Conservation (phyloP, 2,329 filamentous ascomycete genomes). For the Seiridium cupressi region DNA sequence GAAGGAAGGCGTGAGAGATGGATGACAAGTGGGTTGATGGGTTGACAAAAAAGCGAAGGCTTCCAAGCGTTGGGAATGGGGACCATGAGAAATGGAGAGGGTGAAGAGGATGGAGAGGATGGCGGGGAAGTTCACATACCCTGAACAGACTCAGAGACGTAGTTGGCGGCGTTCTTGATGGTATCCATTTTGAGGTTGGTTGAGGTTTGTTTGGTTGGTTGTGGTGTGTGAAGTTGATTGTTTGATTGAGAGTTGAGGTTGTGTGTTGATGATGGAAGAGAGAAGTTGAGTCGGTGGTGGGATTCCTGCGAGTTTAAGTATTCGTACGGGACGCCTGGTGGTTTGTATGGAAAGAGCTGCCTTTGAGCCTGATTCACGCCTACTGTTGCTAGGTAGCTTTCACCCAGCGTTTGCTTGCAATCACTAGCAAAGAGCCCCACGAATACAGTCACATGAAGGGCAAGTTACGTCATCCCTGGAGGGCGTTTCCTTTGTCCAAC, state of each 20-base stretch:
- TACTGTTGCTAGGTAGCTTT: neutral
- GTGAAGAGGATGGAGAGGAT: neutral
- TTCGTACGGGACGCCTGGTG: neutral
- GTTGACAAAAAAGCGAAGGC: neutral
- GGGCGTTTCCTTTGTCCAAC: slow-evolving; percentile 1
- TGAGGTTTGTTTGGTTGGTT: slow-evolving; percentile 6
- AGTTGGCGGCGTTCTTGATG: slow-evolving; percentile 59
- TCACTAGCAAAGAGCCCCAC: slow-evolving; percentile 1
- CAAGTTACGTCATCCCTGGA: neutral
- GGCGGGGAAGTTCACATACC: slow-evolving; percentile 23
- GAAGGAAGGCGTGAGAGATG: too few species aligned
- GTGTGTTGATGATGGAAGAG: slow-evolving; percentile 3
- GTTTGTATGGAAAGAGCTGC: neutral
- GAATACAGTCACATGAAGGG: slow-evolving; percentile 1
- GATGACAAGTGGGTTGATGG: too few species aligned
- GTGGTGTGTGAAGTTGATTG: slow-evolving; percentile 3
- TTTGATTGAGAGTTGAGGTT: slow-evolving; percentile 2
- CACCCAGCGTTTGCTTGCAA: neutral
- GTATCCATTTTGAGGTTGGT: slow-evolving; percentile 39
- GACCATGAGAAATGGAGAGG: neutral
- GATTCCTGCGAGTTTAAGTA: slow-evolving; percentile 7
- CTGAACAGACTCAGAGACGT: slow-evolving; percentile 61
- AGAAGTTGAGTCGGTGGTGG: neutral
- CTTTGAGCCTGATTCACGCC: neutral
- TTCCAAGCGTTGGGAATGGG: neutral